These are phyloP conservation scores for Rubus parviflorus DNA, from an alignment of 306 rosid species.

Conservation along the genomic window DNA sequence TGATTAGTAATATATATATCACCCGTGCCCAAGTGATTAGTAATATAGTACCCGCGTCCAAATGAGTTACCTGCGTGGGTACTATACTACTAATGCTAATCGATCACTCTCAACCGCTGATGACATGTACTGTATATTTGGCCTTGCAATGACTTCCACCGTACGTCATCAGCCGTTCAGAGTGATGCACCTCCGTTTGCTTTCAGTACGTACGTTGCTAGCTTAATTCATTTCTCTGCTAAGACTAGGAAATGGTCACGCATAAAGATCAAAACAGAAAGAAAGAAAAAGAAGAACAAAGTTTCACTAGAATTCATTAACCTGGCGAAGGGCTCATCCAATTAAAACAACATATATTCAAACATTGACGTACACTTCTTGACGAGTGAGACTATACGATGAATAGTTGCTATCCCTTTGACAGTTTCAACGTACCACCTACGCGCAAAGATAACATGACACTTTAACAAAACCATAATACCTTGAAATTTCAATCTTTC, in stretches of 20 bases:
- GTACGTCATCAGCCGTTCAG: background rate
- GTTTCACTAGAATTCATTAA: background rate
- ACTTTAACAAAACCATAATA: background rate
- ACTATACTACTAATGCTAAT: too few relatives aligned
- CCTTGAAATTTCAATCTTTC: background rate
- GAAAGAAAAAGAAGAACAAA: background rate
- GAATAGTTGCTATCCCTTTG: background rate
- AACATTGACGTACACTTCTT: background rate
- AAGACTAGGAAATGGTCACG: background rate
- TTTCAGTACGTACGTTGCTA: background rate
- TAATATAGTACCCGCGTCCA: too few relatives aligned
- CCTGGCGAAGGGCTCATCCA: background rate
- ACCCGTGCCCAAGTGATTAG: too few relatives aligned
- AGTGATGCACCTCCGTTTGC: background rate
- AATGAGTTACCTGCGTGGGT: too few relatives aligned
- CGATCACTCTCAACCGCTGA: background rate
- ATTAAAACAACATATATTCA: background rate
- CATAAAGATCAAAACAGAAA: background rate
- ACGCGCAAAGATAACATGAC: constrained; percentile 18
- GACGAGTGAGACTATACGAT: background rate
- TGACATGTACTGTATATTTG: background rate
- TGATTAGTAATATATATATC: too few relatives aligned
- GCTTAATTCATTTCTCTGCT: background rate
- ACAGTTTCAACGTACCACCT: constrained; percentile 33
- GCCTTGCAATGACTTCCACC: background rate